Conservation (phyloP, 2,329 filamentous ascomycete genomes). For the Exophiala oligosperma region DNA sequence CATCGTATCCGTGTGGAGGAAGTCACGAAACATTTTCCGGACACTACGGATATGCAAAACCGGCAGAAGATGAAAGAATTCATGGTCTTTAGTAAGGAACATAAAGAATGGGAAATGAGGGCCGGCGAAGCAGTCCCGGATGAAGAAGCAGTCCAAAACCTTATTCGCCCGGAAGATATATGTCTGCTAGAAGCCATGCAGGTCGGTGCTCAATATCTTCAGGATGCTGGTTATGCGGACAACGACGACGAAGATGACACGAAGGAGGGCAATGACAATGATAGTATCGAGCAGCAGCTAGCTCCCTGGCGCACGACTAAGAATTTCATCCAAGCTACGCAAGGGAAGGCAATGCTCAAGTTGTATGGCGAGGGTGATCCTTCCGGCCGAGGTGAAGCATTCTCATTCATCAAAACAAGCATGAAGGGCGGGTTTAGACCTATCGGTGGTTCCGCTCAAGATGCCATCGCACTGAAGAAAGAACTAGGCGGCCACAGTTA, state of each 20-base stretch:
- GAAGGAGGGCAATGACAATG: conserved; percentile 68
- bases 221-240: conserved; percentile 82
- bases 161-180: conserved; percentile 95
- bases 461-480: conserved; percentile 80
- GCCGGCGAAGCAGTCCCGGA: conserved; percentile 75
- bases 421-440: conserved; percentile 99
- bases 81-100: conserved; percentile 82
- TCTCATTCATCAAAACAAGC: conserved; percentile 95
- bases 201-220: conserved; percentile 84
- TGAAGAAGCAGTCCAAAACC: conserved; percentile 74
- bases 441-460: conserved; percentile 82
- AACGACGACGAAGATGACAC: conserved; percentile 52
- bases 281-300: conserved; percentile 82
- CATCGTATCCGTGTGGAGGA: conserved; percentile 73
- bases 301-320: conserved; percentile 96
- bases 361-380: conserved; percentile 94
- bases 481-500: conserved; percentile 86
- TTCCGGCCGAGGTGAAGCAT: conserved; percentile 86
- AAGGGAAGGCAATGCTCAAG: conserved; percentile 94
- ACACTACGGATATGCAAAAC: conserved; percentile 92
- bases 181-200: conserved; percentile 96
- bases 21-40: conserved; percentile 88
- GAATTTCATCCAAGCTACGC: conserved; percentile 90
- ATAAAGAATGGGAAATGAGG: conserved; percentile 81
- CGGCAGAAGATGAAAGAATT: conserved; percentile 97